These are phyloP conservation scores for Austroboletus eburneus DNA, from an alignment of 768 basidiomycete species.

Conservation along the genomic window DNA sequence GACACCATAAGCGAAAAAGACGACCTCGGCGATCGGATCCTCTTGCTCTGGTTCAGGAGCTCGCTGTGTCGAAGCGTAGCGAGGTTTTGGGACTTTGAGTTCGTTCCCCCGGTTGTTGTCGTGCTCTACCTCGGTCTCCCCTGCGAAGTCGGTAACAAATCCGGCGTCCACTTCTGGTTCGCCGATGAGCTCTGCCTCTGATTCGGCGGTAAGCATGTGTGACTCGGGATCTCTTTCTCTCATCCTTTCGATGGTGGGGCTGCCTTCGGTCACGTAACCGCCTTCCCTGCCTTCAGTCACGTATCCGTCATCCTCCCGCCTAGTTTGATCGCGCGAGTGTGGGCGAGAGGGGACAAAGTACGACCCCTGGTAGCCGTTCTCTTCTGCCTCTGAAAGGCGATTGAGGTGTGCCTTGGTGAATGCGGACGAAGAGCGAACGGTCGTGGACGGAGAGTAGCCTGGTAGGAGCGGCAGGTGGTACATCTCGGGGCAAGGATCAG, in stretches of 20 bases:
- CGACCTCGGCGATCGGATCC: conserved; percentile 62
- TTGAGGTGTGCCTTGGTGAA: conserved; percentile 56
- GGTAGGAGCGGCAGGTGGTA: conserved; percentile 90
- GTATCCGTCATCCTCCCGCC: conserved; percentile 19
- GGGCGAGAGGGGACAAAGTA: conserved; percentile 52
- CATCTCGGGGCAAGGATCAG: conserved; percentile 46
- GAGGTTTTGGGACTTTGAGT: conserved; percentile 3
- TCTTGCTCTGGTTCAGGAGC: conserved; percentile 9
- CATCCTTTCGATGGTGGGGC: conserved; percentile 10
- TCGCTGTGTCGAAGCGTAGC: neutral
- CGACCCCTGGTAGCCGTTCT: conserved; percentile 82
- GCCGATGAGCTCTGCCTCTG: conserved; percentile 2
- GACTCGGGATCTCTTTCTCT: conserved; percentile 4
- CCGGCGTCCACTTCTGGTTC: conserved; percentile 13
- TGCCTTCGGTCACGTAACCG: conserved; percentile 57
- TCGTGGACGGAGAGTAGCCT: conserved; percentile 82
- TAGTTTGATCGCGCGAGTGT: conserved; percentile 17
- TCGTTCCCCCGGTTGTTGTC: neutral
- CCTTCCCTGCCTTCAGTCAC: conserved; percentile 34
- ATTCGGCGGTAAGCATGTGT: neutral
- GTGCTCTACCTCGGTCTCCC: conserved; percentile 13
- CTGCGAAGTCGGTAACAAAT: conserved; percentile 11
- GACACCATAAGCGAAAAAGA: conserved; percentile 87
- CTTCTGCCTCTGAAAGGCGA: conserved; percentile 82
- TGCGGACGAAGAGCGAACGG: conserved; percentile 78